Conservation (phyloP, 306 rosid species). For the Macrotyloma uniflorum region DNA sequence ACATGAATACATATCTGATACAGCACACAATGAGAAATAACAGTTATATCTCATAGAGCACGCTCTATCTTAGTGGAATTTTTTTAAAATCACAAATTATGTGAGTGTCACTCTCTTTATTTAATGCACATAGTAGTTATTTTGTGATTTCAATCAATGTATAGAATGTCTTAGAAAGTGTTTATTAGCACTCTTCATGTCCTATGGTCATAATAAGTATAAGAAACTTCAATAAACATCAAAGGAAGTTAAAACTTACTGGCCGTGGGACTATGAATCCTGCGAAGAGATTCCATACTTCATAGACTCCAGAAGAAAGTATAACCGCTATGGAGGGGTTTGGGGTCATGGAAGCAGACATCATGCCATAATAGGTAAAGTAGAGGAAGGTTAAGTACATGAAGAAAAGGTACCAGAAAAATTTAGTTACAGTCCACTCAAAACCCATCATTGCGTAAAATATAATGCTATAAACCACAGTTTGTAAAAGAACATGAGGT, state of each 20-base stretch:
- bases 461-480: conserved; percentile 44
- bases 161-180: neutral
- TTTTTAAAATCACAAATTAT: no score
- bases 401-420: conserved; percentile 51
- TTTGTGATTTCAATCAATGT: neutral
- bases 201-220: neutral
- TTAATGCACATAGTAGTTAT: no score
- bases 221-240: neutral
- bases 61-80: no score
- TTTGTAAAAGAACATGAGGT: conserved; percentile 49
- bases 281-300: conserved; percentile 49
- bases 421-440: conserved; percentile 47
- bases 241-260: conserved; percentile 39
- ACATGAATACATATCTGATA: neutral
- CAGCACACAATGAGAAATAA: neutral
- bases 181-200: neutral
- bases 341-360: conserved; percentile 53
- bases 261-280: conserved; percentile 53
- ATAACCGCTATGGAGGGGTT: conserved; percentile 39
- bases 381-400: conserved; percentile 52
- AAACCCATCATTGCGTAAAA: conserved; percentile 57
- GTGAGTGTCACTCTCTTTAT: no score
- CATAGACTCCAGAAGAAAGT: conserved; percentile 31
- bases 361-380: conserved; percentile 64
- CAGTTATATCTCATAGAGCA: no score